A percentile compares a stretch with the other conserved stretches of the same genome.
phyloP scores from a whole-genome alignment of 495 filamentous ascomycete genomes.

The Penicillium nucicola region DNA sequence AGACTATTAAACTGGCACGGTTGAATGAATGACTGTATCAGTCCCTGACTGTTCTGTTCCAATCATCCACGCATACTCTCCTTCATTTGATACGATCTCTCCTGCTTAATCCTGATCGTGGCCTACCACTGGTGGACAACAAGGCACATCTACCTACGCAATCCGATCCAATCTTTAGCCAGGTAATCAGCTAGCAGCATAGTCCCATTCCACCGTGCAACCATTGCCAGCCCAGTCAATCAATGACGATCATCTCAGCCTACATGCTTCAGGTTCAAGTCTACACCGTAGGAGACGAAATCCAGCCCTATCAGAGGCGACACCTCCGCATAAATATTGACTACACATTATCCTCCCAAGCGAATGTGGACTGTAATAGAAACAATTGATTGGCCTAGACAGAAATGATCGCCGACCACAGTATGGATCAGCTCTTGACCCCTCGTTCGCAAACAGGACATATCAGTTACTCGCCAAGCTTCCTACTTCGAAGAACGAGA shows the following conservation, averaged over 20 bases:
- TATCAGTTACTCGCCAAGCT: neutral
- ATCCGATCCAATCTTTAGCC: neutral
- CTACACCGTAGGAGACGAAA: too few species aligned
- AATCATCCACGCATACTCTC: neutral
- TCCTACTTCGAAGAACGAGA: too few species aligned
- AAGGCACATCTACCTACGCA: neutral
- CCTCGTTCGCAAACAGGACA: neutral
- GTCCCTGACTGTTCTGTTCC: neutral
- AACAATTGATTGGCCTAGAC: neutral
- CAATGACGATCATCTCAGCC: neutral
- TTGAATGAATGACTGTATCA: neutral
- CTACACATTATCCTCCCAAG: too few species aligned
- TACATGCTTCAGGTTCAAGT: neutral
- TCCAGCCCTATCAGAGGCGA: too few species aligned
- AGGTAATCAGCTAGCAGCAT: neutral
- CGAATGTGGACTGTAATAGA: neutral
- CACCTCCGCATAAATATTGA: too few species aligned
- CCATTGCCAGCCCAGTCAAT: neutral
- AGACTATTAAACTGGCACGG: neutral
- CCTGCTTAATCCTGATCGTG: neutral
- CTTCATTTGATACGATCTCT: neutral
- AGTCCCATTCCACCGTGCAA: neutral
- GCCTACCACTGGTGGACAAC: neutral
- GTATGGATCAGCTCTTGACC: neutral
- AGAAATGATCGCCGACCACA: neutral